Evolutionary conservation across 129 eudicot genomes (phyloP).

Genomic region (Scalesia atractyloides): DNA sequence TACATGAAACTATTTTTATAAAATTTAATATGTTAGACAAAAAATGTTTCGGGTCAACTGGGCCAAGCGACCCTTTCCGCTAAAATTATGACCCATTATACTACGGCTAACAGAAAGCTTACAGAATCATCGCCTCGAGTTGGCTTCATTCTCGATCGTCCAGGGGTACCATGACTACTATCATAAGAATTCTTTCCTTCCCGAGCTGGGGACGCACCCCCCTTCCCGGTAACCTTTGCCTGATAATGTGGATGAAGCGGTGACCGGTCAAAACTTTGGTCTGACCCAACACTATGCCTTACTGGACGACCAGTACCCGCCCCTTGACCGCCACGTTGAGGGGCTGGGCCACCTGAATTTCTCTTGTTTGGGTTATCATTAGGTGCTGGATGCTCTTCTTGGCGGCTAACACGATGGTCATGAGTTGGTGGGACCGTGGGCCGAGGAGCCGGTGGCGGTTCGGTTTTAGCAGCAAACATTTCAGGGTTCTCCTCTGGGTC

Average conservation of each 20-base stretch:
- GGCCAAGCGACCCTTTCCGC: not conserved
- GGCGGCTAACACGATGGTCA: constrained; percentile 22
- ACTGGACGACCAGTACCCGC: constrained; percentile 47
- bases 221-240: constrained; percentile 44
- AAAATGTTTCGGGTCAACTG: not conserved
- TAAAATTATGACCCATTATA: not conserved
- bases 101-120: constrained; percentile 25
- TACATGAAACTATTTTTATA: not conserved
- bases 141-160: constrained; percentile 59
- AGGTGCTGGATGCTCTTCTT: constrained; percentile 37
- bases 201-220: constrained; percentile 56
- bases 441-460: not conserved
- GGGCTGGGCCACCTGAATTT: constrained; percentile 36
- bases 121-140: constrained; percentile 63
- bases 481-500: constrained; percentile 83
- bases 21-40: not conserved
- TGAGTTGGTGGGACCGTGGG: constrained; percentile 19
- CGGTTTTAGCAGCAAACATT: constrained; percentile 41
- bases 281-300: constrained; percentile 59
- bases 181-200: constrained; percentile 63
- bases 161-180: constrained; percentile 72
- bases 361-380: constrained; percentile 37
- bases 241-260: constrained; percentile 79
- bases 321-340: constrained; percentile 55
- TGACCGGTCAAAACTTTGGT: constrained; percentile 67